phyloP scores from a whole-genome alignment of 2,329 filamentous ascomycete genomes.

The Phyllosticta citribraziliensis region DNA sequence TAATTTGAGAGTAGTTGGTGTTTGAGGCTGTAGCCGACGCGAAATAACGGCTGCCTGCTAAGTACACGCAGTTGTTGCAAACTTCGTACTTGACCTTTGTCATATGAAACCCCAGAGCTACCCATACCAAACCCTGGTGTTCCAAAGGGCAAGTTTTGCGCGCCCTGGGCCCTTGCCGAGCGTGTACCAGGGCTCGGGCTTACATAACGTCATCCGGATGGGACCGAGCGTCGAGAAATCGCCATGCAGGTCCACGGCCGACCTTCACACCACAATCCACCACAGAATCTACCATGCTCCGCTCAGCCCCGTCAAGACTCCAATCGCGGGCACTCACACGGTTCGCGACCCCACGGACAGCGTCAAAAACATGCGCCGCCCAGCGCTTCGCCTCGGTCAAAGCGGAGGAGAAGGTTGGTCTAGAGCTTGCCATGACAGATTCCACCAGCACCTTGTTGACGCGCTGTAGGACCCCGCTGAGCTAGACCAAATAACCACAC shows the following conservation, averaged over 20 bases:
- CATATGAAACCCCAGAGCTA: too few relatives aligned
- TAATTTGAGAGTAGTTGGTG: neutral
- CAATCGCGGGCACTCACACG: constrained; percentile 1
- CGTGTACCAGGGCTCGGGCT: constrained; percentile 4
- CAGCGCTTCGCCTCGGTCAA: constrained; percentile 22
- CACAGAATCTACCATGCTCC: constrained; percentile 1
- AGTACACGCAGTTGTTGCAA: too few relatives aligned
- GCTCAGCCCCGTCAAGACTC: constrained; percentile 1
- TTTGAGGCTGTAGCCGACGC: neutral
- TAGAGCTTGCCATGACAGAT: constrained; percentile 8
- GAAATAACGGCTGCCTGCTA: too few relatives aligned
- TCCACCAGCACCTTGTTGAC: neutral
- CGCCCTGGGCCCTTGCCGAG: neutral
- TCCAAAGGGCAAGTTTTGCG: neutral
- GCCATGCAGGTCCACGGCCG: neutral
- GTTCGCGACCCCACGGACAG: neutral
- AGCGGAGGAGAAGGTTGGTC: constrained; percentile 26
- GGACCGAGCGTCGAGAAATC: constrained; percentile 9
- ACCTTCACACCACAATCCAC: neutral
- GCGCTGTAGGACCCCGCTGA: constrained; percentile 64
- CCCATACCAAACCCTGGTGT: neutral
- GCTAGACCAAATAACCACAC: constrained; percentile 75
- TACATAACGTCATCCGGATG: constrained; percentile 10
- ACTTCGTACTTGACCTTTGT: too few relatives aligned
- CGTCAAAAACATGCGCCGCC: neutral